phyloP scores from a whole-genome alignment of 257 asterid species.

The Plantago ovata region DNA sequence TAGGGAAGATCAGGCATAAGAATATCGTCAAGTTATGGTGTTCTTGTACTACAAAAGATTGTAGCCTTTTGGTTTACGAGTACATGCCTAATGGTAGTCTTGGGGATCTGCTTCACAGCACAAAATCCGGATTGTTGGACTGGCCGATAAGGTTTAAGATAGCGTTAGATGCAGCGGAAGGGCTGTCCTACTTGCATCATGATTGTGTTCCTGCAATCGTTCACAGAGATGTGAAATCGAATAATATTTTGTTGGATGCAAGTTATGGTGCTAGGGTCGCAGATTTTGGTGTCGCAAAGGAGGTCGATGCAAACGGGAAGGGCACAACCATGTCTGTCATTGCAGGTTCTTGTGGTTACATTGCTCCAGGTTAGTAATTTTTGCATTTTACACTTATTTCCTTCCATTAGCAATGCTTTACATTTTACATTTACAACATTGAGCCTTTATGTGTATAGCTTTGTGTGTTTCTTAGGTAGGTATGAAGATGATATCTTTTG shows the following conservation, averaged over 20 bases:
- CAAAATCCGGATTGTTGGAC: conserved; percentile 65
- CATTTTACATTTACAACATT: background rate
- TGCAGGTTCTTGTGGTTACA: conserved; percentile 98
- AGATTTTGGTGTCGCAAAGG: conserved; percentile 93
- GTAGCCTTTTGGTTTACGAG: conserved; percentile 90
- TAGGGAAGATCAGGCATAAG: conserved; percentile 93
- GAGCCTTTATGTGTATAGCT: background rate
- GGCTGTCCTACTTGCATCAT: conserved; percentile 87
- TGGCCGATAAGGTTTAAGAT: conserved; percentile 88
- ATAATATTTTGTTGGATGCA: conserved; percentile 73
- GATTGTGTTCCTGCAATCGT: conserved; percentile 85
- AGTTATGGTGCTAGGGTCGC: conserved; percentile 89
- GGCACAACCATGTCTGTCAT: conserved; percentile 88
- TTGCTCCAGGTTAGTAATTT: conserved; percentile 77
- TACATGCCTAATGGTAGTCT: conserved; percentile 95
- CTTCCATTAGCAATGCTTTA: background rate
- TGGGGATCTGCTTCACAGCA: conserved; percentile 86
- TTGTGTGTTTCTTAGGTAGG: too few relatives aligned
- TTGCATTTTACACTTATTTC: background rate
- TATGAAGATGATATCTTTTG: too few relatives aligned
- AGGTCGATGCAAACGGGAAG: conserved; percentile 57
- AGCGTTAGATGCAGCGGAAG: conserved; percentile 91
- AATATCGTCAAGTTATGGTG: conserved; percentile 93
- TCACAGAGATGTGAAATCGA: conserved; percentile 88
- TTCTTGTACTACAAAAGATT: conserved; percentile 65